Evolutionary conservation across 2,329 filamentous ascomycete genomes (phyloP), one percentile per base, ranked within the genome.

Genomic region (Rhytidhysteron rufulum): DNA sequence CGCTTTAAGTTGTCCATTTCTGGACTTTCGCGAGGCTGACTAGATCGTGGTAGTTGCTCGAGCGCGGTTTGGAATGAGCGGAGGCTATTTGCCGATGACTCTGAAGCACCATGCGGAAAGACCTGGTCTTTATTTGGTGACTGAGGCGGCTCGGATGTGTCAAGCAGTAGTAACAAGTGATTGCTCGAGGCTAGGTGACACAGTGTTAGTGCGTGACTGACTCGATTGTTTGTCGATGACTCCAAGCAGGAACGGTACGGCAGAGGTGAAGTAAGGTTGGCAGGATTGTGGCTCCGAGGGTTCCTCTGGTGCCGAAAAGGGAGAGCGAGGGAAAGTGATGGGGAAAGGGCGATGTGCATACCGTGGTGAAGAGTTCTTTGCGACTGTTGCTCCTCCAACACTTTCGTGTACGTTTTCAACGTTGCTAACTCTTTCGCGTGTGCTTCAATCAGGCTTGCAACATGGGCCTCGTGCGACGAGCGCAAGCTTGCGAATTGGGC

Each of bases 361-460:
- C 61, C 49, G 45, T 62, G 57, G 34, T 61, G 57, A 25, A 61
- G 50, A 22, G 54, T 51, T 22, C 49, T 45, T 33, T 58, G 48
- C 24, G 51, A 49, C 31, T 58, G 44, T 39, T 60, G 60, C 20
- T 60, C 54, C 48, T 71, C 68, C 25, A 70, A 55, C 13, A 64
- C 52, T 34, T 50, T 51, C 29, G 65, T 55, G 45, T 71, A 66
- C 17, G 63, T 54, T 18, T 53, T 59, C 24, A 68, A 43, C 6
- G 65, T 64, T n/a, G 58, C 55, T 8, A 71, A 40, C 51, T 70
- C 68, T 20, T 56, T 58, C 13, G 54, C 53, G 47, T 71, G 67
- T n/a, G 65, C 50, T 29, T 63, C 58, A 37, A 50, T 53, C 29
- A 71, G 49, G 37, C 54, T 65, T 13, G 45, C 44, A 16, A 68